phyloP scores from a whole-genome alignment of 2,329 filamentous ascomycete genomes.

The Hymenoscyphus fructigenus region DNA sequence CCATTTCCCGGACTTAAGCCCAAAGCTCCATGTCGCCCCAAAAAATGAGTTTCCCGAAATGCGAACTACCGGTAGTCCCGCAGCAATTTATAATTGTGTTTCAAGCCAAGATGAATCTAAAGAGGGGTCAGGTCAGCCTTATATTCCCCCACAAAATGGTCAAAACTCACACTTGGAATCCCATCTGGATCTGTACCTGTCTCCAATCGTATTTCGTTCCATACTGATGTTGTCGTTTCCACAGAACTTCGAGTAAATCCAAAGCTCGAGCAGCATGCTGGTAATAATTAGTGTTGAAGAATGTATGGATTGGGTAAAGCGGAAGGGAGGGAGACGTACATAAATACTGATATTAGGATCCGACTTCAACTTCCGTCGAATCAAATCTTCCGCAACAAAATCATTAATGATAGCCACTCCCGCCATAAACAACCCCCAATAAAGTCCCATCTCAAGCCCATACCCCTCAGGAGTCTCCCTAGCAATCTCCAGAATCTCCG shows the following conservation, averaged over 20 bases:
- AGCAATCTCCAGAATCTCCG: conserved; percentile 32
- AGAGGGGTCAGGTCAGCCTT: conserved; percentile 5
- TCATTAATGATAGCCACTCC: conserved; percentile 33
- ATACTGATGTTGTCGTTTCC: conserved; percentile 35
- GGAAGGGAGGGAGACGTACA: conserved; percentile 20
- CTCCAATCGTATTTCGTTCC: conserved; percentile 34
- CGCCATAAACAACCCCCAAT: conserved; percentile 36
- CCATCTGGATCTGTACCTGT: conserved; percentile 34
- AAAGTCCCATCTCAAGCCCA: conserved; percentile 35
- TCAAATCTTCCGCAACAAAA: conserved; percentile 28
- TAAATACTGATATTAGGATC: conserved; percentile 34
- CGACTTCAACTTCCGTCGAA: conserved; percentile 30
- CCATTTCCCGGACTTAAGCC: neutral
- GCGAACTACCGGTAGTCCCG: neutral
- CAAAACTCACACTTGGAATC: conserved; percentile 30
- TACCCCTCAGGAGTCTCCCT: conserved; percentile 34
- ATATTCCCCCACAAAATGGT: neutral
- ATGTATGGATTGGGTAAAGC: too few species aligned
- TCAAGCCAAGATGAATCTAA: conserved; percentile 30
- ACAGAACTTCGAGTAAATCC: conserved; percentile 34
- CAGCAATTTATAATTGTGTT: neutral
- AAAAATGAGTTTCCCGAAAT: neutral
- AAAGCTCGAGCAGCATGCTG: conserved; percentile 35
- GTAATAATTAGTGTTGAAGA: conserved; percentile 9
- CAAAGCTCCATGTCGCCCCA: neutral